phyloP scores from a whole-genome alignment of 805 yeast genomes.

The Kluyveromyces lactis region DNA sequence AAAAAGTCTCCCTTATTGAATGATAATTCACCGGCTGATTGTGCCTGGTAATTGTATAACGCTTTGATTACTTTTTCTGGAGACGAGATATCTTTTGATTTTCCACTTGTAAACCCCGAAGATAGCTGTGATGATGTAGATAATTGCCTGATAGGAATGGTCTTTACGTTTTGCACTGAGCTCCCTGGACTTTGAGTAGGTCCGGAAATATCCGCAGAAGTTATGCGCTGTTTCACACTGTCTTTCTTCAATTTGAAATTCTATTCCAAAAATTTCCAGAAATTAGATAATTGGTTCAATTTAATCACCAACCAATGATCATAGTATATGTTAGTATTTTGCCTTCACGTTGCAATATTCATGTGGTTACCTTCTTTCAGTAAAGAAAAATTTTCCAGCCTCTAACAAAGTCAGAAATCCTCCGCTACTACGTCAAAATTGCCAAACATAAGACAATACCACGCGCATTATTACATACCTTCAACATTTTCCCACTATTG shows the following conservation, averaged over 20 bases:
- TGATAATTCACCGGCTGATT: slow-evolving; percentile 70
- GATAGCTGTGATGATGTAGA: slow-evolving; percentile 14
- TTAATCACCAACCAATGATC: no score
- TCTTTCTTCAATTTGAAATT: slow-evolving; percentile 26
- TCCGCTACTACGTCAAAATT: no score
- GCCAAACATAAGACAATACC: no score
- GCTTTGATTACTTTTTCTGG: slow-evolving; percentile 86
- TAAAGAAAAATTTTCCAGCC: no score
- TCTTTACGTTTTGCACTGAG: slow-evolving; percentile 18
- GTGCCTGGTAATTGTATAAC: slow-evolving; percentile 64
- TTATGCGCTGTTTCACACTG: slow-evolving; percentile 24
- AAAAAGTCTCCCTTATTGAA: slow-evolving; percentile 83
- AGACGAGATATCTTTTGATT: slow-evolving; percentile 13
- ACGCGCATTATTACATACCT: no score
- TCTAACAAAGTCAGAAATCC: no score
- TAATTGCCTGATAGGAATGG: slow-evolving; percentile 17
- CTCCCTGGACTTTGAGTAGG: slow-evolving; percentile 22
- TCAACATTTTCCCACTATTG: no score
- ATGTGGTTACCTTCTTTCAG: no score
- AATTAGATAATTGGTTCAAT: no score
- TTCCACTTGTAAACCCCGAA: slow-evolving; percentile 2
- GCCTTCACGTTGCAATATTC: no score
- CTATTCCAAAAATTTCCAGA: slow-evolving; percentile 16
- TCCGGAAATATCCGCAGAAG: slow-evolving; percentile 30
- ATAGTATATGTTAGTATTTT: no score